Evolutionary conservation across 2,329 filamentous ascomycete species (phyloP).

Genomic region (Neopestalotiopsis clavispora): DNA sequence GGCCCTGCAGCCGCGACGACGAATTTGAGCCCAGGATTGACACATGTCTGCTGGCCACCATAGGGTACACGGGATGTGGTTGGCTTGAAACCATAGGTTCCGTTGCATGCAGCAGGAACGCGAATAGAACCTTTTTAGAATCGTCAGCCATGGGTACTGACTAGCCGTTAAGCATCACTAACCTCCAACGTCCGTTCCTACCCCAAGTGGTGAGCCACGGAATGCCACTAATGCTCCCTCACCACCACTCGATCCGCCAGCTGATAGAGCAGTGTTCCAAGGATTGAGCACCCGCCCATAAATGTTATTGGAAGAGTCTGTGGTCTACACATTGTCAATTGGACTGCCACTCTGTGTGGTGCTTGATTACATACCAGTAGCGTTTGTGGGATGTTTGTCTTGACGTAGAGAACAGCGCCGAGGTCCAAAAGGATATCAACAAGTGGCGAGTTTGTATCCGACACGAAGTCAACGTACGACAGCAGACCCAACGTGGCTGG

Average conservation of each 20-base stretch:
- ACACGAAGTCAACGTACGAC: neutral
- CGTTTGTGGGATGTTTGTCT: constrained; percentile 61
- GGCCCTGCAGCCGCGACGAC: constrained; percentile 44
- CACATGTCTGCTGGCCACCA: neutral
- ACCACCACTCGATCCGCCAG: constrained; percentile 43
- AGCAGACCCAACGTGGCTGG: constrained; percentile 53
- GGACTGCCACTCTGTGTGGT: neutral
- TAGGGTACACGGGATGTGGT: constrained; percentile 14
- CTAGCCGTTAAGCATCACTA: neutral
- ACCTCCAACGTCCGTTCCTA: constrained; percentile 27
- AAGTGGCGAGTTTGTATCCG: constrained; percentile 34
- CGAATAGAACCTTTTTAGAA: constrained; percentile 31
- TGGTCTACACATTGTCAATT: constrained; percentile 20
- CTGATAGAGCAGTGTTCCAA: constrained; percentile 35
- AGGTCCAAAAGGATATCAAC: constrained; percentile 47
- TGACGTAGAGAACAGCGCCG: constrained; percentile 55
- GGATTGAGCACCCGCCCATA: constrained; percentile 47
- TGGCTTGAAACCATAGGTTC: constrained; percentile 38
- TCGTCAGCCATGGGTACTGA: neutral
- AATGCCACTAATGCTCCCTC: constrained; percentile 27
- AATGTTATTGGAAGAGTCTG: constrained; percentile 45
- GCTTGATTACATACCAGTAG: constrained; percentile 43
- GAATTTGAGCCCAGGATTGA: constrained; percentile 9
- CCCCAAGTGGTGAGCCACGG: constrained; percentile 24
- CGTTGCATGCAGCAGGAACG: constrained; percentile 35